Percentiles rank a stretch among this genome's conserved stretches.
phyloP scores from a whole-genome alignment of 495 filamentous ascomycete species.

The Aspergillus bertholletiae region DNA sequence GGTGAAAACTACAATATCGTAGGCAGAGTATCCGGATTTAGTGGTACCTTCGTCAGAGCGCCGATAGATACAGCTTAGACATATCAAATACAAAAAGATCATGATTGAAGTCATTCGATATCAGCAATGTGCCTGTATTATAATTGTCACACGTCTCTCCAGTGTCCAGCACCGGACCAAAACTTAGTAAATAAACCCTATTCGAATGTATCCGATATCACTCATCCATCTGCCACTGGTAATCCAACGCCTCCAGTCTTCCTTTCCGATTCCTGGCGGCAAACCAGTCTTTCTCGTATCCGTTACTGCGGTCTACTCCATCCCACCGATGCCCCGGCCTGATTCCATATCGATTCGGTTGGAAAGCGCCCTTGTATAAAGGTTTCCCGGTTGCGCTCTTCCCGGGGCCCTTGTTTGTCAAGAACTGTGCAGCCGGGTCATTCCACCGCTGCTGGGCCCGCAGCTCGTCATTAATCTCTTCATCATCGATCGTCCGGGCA shows the following conservation, averaged over 20 bases:
- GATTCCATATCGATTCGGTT: slow-evolving; percentile 94
- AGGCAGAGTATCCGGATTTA: too few species aligned
- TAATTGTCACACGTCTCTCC: too few species aligned
- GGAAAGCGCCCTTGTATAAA: slow-evolving; percentile 71
- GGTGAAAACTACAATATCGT: too few species aligned
- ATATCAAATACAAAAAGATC: too few species aligned
- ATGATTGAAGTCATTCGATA: too few species aligned
- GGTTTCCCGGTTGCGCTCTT: slow-evolving; percentile 60
- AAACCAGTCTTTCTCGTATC: slow-evolving; percentile 94
- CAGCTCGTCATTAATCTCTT: slow-evolving; percentile 77
- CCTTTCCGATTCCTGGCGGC: slow-evolving; percentile 73
- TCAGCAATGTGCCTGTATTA: too few species aligned
- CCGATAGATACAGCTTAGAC: too few species aligned
- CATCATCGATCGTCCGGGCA: slow-evolving; percentile 77
- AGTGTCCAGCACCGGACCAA: too few species aligned
- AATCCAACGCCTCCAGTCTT: slow-evolving; percentile 74
- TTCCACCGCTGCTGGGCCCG: slow-evolving; percentile 77
- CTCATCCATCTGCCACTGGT: slow-evolving; percentile 95
- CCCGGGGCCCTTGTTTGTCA: slow-evolving; percentile 47
- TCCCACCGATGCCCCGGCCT: slow-evolving; percentile 92
- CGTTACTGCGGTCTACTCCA: slow-evolving; percentile 91
- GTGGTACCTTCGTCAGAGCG: too few species aligned
- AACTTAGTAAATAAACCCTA: too few species aligned
- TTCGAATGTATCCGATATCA: slow-evolving; percentile 24
- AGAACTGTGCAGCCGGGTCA: slow-evolving; percentile 84